Percentiles rank a stretch among this genome's conserved stretches.
These are phyloP conservation scores for Metarhizium robertsii DNA, from an alignment of 2,329 filamentous ascomycete species.

Conservation along the genomic window DNA sequence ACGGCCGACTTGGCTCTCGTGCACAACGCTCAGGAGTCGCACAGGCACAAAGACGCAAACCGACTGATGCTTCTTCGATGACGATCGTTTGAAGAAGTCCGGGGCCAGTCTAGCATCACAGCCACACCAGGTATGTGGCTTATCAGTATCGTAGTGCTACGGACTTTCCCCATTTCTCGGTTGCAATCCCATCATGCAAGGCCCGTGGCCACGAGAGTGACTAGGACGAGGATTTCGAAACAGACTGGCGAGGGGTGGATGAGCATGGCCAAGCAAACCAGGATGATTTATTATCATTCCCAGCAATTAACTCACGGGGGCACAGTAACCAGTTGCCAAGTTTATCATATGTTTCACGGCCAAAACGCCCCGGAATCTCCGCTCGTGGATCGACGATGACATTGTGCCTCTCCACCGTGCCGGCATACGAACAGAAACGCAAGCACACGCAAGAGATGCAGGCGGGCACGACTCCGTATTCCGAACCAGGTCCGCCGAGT, in stretches of 20 bases:
- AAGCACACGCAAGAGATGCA: not conserved
- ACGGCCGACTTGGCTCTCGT: not conserved
- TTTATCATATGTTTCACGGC: not conserved
- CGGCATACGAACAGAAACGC: not conserved
- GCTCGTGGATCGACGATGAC: conserved; percentile 3
- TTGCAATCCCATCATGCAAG: too few species aligned
- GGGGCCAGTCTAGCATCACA: not conserved
- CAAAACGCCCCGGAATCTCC: conserved; percentile 2
- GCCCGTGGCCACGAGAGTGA: not conserved
- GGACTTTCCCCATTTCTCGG: too few species aligned
- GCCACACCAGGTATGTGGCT: not conserved
- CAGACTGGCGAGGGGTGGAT: not conserved
- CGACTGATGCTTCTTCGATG: not conserved
- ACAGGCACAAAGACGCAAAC: not conserved
- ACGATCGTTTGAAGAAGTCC: not conserved
- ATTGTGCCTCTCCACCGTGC: not conserved
- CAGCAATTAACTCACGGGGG: too few species aligned
- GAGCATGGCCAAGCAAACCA: not conserved
- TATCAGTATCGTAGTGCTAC: too few species aligned
- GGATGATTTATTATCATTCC: not conserved
- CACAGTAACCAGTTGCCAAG: not conserved
- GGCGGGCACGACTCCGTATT: not conserved
- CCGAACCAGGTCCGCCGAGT: not conserved
- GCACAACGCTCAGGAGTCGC: not conserved
- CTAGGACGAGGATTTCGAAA: not conserved